Evolutionary conservation across 768 basidiomycete species (phyloP), one percentile per base, ranked within the genome.

Genomic region (Lactarius pseudohatsudake): DNA sequence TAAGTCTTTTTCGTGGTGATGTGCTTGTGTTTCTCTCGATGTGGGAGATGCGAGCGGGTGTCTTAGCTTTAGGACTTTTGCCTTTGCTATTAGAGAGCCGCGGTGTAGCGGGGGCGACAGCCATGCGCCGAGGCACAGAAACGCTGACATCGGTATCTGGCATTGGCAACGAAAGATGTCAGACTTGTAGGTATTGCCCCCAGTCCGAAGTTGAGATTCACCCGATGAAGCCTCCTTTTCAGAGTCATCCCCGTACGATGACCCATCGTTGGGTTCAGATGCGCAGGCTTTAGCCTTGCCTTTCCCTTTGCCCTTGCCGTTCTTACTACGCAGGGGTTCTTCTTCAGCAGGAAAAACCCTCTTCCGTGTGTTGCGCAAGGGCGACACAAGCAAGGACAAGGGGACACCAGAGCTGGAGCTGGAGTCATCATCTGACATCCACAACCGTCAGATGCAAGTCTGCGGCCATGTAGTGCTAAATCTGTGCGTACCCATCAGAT

Each of bases 361-460:
- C 41, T 58, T 57, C 15, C 22, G 26, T 47, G 18, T 16, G 11
- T 11, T 3, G n/a, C n/a, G 13, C 32, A 18, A 22, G 8, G 4
- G 41, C n/a, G 18, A 28, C 20, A 47, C 22, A 9, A 53, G n/a
- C 38, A 47, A 11, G n/a, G 47, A 61, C 18, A 54, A 28, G 1
- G 65, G 61, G 0, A 30, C 18, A 13, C 58, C 57, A 59, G 56
- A 32, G 47, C 38, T 57, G n/a, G 56, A 62, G 4, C n/a, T 10
- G 41, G 41, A 18, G 10, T 28, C 20, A 16, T 32, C 36, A n/a
- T 54, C 55, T 41, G 56, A 11, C 10, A n/a, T 16, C 16, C 41
- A 41, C 41, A 41, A 41, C 16, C 16, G 41, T 41, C 41, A 41
- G 41, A 41, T 16, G 16, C 41, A 16, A 7, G 16, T 41, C 5